Evolutionary conservation across 2,329 filamentous ascomycete genomes (phyloP), one percentile per base, ranked within the genome.

Genomic region (Trichoderma arundinaceum): DNA sequence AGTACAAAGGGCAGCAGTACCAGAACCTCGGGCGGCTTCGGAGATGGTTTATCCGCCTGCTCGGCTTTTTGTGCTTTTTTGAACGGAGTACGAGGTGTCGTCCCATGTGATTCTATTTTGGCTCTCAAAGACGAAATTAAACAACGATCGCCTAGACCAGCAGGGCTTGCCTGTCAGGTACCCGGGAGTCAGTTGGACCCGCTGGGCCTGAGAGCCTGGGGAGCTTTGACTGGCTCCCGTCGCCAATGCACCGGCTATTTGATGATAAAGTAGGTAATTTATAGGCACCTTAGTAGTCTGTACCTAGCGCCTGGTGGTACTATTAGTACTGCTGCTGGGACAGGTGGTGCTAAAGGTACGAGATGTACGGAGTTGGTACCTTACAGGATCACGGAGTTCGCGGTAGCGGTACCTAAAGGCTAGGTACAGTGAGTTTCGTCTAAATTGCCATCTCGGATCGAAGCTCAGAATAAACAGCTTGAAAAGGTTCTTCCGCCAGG

Each of bases 131-230:
- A 54, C 33, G 51, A 54, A 54, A 54, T 54, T 35, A 39, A 38
- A 19, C 33, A 38, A 39, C 17, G 19, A 38, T 39, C 10, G 2
- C 0, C 28, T 17, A 8, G 49, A 7, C 49, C 33, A 19, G 19
- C 33, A 39, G 51, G 51, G 33, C n/a, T 22, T 39, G 51, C 51
- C 51, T 54, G 33, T 54, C 17, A 49, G 54, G 56, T 39, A 54
- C 56, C 56, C 43, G 43, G 17, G 10, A 13, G 10, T 13, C 22
- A 28, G 22, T 28, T 28, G 22, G 22, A 28, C 22, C 22, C 22
- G 22, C 22, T 28, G 22, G 22, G 22, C 22, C 22, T 28, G 2
- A 28, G 22, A 28, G 22, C 12, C 43, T 43, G 19, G 53, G 3
- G 53, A 28, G 38, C 53, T 3, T 43, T 56, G 53, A 56, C 52